Base-by-base conservation (phyloP, 495 filamentous ascomycete genomes). In the Platismatia glauca region DNA sequence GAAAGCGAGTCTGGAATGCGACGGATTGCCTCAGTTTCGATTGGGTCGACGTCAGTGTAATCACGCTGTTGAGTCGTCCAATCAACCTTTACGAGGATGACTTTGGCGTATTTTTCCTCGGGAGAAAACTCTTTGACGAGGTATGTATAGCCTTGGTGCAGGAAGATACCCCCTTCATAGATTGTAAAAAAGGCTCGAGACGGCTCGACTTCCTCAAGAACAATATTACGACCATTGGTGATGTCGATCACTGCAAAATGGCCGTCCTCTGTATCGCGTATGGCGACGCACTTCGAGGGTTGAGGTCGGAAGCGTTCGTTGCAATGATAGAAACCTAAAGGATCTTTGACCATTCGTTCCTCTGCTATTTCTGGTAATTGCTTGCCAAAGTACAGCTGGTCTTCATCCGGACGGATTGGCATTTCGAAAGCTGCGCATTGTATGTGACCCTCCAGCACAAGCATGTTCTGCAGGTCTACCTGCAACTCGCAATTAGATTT, bases 391-490 rank as follows among this genome's bases (percentile, higher is more conserved):
- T 95, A 98, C 41, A 74, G 59, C 24, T 76, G 73, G 76, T 97
- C 94, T 67, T 89, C 84, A 16, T 81, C 68, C 3, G 89, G 84
- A 24, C 81, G 82, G 57, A 98, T 91, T 24, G 94, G 92, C 86
- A 95, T 90, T 70, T 98, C 94, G 69, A 89, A 89, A 7, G 95
- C 94, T 20, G 95, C 94, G 69, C 94, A 98, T 74, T 98, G 94
- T 34, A 98, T 79, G 66, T 97, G 94, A 4, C 94, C 92, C 76
- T 96, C 94, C 13, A 91, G 79, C 37, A 96, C 88, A 1, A 97
- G 83, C 76, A 95, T 84, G 70, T 97, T 97, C 48, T 85, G 75
- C n/a, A 97, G 76, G 69, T 97, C 94, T 4, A 97, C 86, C 69
- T 93, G 89, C 12, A 97, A 77, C 71, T 88, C 89, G 70, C 85